Base-by-base conservation (phyloP, 2,329 filamentous ascomycete species). In the Aureobasidium mangrovei region DNA sequence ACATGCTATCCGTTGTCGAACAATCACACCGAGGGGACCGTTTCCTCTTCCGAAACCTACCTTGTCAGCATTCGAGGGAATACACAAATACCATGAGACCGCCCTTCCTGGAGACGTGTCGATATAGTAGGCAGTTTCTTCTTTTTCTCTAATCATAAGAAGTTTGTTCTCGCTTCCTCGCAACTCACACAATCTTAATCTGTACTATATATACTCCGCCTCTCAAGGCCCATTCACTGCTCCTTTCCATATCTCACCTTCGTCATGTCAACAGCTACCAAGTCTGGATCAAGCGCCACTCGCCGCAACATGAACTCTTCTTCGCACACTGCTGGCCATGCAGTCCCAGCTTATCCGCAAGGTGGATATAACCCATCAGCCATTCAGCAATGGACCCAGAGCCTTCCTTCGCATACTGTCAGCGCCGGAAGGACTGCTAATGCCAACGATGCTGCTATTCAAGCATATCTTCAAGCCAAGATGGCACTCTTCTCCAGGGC, bases 391-490 rank as follows among this genome's bases (percentile, higher is more conserved):
- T 59, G 57, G 57, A 54, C 56, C 12, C 52, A 55, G 33, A 42
- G 51, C 6, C 43, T 59, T 9, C 48, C 54, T 10, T 18, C 53
- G 27, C 42, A 49, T 3, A 43, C 33, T 33, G 42, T 38, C 7
- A 33, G 18, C 29, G 31, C 32, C 31, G 36, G 24, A 27, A 39
- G 12, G 8, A n/a, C 43, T 6, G 38, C 9, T 10, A 46, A 29
- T 18, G 42, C 40, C 38, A 49, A 55, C 9, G 62, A 65, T 51
- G 59, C 64, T 5, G 60, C 61, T 38, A 58, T 68, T 1, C 62
- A 68, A 49, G 66, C 65, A 3, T 69, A 69, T 44, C 56, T 68
- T n/a, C 60, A 64, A 55, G 64, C 65, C 24, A 68, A 69, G 59
- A 58, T 67, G 62, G 63, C 64, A 5, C 60, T 69, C 10, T 67